Base-by-base conservation (phyloP, 2,329 filamentous ascomycete genomes). In the Sporothrix globosa region DNA sequence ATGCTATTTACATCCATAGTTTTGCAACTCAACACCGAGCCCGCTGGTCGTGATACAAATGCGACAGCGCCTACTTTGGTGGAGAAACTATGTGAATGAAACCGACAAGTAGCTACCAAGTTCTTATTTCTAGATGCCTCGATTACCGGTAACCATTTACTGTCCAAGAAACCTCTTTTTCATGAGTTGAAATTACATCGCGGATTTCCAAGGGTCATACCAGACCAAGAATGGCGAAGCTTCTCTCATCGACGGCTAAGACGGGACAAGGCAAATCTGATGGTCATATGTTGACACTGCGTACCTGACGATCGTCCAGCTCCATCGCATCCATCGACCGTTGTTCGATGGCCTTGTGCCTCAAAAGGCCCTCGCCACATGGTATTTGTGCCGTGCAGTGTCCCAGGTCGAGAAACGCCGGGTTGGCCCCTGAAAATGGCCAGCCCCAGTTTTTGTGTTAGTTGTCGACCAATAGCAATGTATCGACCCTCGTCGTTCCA, bases 401-500 rank as follows among this genome's bases (percentile, higher is more conserved):
- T 44, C 66, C 34, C 66, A 56, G 67, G 27, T 48, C 27, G 41
- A 60, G 54, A 39, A 3, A 41, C 39, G 39, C 39, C 34, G 9
- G 24, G 21, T 50, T 13, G 44, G 44, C 44, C 63, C 63, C 63
- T 66, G 46, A 50, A 21, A 30, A 39, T 17, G 46, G 46, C 27
- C 3, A 19, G 52, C 19, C 24, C 24, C 19, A 27, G 41, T 24
- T 52, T 48, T 48, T 65, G 52, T 63, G 27, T 48, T 39, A 34
- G n/a, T 44, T 21, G 52, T 52, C 14, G 14, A 14, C 24, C 61
- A 27, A 24, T n/a, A 30, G 17, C 1, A 34, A n/a, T 9, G 44
- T 63, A 41, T 41, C 52, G 14, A 21, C 24, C 61, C 61, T 48
- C 44, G 21, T n/a, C 39, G 63, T 60, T 70, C 69, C 58, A 69